Evolutionary conservation across 2,329 filamentous ascomycete species (phyloP), one percentile per base, ranked within the genome.

Genomic region (Lasiodiplodia theobromae): DNA sequence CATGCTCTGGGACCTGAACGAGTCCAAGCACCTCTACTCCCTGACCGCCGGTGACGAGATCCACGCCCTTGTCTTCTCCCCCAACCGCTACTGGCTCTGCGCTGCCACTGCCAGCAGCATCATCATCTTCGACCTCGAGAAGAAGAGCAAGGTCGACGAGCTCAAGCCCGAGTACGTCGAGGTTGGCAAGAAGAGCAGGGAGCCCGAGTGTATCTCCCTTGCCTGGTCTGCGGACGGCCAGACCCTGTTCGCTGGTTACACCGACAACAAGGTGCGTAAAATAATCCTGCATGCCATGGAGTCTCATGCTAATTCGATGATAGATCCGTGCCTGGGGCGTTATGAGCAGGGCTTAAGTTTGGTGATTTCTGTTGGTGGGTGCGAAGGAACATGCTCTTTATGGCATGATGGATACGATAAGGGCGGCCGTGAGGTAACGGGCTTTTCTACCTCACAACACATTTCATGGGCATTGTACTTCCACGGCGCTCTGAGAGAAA

Each of bases 71-170:
- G 96, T 98, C 85, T 99, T 99, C 93, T 98, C 96, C 74, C 96
- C 96, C 82, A 99, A 99, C 93, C 92, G 96, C 85, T 99, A 99
- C 93, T 99, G 96, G 96, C 91, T 99, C 78, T 99, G 96, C 90
- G 96, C 96, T 82, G 96, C 96, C 82, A 99, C 96, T 73, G 89
- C 93, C 82, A 93, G 89, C 87, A 94, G 90, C 89, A 98, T 99
- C 90, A 97, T 97, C 90, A 98, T 99, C 89, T 99, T 99, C 87
- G 96, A 99, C 82, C 91, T 99, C 77, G 96, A 99, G 93, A 99
- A 99, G 94, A 99, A 99, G 94, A 96, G 91, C 92, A 98, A 97
- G 92, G 95, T 98, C 82, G 95, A 98, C 80, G 96, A 98, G 91
- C 91, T 99, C 85, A 97, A 97, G 92, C 95, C 95, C 77, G 96